phyloP scores from a whole-genome alignment of 805 yeast species.

The Saturnispora galanensis region DNA sequence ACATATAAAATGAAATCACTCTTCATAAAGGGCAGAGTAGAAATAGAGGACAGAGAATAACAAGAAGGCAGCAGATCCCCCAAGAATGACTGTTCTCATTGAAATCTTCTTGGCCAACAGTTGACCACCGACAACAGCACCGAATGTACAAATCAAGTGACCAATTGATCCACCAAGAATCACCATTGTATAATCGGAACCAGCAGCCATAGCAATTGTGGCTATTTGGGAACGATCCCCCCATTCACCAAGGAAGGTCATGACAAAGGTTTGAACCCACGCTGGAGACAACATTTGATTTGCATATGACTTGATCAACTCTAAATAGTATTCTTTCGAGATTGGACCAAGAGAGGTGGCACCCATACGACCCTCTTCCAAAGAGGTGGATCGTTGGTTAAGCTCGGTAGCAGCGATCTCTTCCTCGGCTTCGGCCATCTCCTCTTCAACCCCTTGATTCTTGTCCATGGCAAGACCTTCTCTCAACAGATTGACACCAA shows the following conservation, averaged over 20 bases:
- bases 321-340: conserved; percentile 6
- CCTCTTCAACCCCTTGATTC: conserved; percentile 85
- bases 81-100: conserved; percentile 83
- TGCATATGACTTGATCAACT: conserved; percentile 44
- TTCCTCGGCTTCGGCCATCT: conserved; percentile 92
- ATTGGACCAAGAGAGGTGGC: neutral
- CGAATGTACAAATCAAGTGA: conserved; percentile 75
- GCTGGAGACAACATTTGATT: conserved; percentile 68
- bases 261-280: conserved; percentile 88
- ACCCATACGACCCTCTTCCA: conserved; percentile 55
- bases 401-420: conserved; percentile 65
- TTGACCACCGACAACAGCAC: conserved; percentile 93
- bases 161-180: conserved; percentile 86
- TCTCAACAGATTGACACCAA: conserved; percentile 62
- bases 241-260: conserved; percentile 98
- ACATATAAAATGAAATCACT: conserved; percentile 10
- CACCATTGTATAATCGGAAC: conserved; percentile 82
- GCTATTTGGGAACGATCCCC: conserved; percentile 98
- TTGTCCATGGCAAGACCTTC: conserved; percentile 82
- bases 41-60: conserved; percentile 75
- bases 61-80: conserved; percentile 83
- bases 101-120: conserved; percentile 80
- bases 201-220: conserved; percentile 97
- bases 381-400: conserved; percentile 37
- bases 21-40: conserved; percentile 45